Base-by-base conservation (phyloP, 805 yeast species). In the Starmerella floris region DNA sequence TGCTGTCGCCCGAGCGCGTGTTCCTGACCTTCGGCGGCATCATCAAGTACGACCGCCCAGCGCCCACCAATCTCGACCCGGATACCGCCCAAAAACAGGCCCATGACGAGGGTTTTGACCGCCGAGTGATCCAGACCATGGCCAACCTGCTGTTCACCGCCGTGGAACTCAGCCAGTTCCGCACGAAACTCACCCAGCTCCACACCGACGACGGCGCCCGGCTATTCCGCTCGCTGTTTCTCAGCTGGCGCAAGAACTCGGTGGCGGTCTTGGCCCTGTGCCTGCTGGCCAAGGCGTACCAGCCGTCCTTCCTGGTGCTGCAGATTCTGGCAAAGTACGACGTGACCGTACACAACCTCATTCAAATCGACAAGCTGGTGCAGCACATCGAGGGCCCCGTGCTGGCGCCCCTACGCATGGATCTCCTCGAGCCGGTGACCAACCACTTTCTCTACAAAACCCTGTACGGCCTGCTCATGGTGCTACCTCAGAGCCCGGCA, bases 371-470 rank as follows among this genome's bases (percentile, higher is more conserved):
- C 62, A 73, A 85, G 23, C 65, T 91, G 32, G 93, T 91, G 6
- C 97, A 91, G 59, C 63, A 88, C 23, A 65, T 91, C 15, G 98
- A 91, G 60, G 79, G 94, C 2, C 97, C 96, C 1, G 87, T 85
- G 2, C 87, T 91, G 60, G 79, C 94, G 6, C 77, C 81, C 53
- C 68, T 87, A 49, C 72, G 98, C 45, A 65, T 91, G 42, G 95
- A 88, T 60, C 65, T 91, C n/a, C 64, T 91, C 37, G 94, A 83
- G 55, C 95, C 95, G 1, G 83, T 78, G 37, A 74, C 72, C 49
- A 72, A 81, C 56, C 94, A 93, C 1, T 81, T 72, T 54, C 63
- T 91, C 27, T 83, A 79, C 67, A 83, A 84, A 57, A 82, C 95
- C 41, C 69, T 91, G 25, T 91, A 84, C 58, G 98, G 97, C 1